Base-by-base conservation (phyloP, 2,329 filamentous ascomycete species). In the Botrytis deweyae region DNA sequence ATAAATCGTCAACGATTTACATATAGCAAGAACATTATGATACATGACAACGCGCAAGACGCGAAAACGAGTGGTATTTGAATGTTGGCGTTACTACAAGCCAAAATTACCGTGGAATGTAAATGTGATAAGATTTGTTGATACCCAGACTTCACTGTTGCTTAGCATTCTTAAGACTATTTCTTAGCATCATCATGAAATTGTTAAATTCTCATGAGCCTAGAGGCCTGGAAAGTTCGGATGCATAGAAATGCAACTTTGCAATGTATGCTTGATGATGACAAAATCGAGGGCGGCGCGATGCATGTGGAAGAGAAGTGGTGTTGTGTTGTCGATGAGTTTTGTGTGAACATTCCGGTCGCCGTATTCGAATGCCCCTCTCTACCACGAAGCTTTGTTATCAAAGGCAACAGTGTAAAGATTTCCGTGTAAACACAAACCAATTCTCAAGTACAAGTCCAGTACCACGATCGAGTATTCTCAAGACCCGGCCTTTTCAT, bases 1-100 rank as follows among this genome's bases (percentile, higher is more conserved):
- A 61, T 25, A 33, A 68, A 72, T 61, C 62, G 63, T 68, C 62
- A 68, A 72, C 52, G 55, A 72, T 40, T 72, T 44, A 10, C 29
- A 61, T 61, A 16, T 4, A 46, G 6, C 36, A 40, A 58, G n/a
- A 55, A 55, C n/a, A 18, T 6, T 22, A 12, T 22, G n/a, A 70
- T 29, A 29, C 7, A 40, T 33, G 0, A 25, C 52, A 52, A 72
- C 62, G 49, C 29, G 55, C 63, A 72, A 29, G 36, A 52, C 42
- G 42, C n/a, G 64, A 40, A 14, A n/a, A 2, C 12, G 29, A 18
- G 22, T 61, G 49, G n/a, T 68, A 68, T 61, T 68, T 69, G 29
- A 69, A 62, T 38, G n/a, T 55, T 5, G 44, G 67, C 38, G 7
- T 40, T 33, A 22, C 38, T 25, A 62, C 33, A 29, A 40, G 46